A percentile compares a stretch with the other conserved stretches of the same genome.
These are phyloP conservation scores for Xylaria nigripes DNA, from an alignment of 495 filamentous ascomycete genomes.

Conservation along the genomic window DNA sequence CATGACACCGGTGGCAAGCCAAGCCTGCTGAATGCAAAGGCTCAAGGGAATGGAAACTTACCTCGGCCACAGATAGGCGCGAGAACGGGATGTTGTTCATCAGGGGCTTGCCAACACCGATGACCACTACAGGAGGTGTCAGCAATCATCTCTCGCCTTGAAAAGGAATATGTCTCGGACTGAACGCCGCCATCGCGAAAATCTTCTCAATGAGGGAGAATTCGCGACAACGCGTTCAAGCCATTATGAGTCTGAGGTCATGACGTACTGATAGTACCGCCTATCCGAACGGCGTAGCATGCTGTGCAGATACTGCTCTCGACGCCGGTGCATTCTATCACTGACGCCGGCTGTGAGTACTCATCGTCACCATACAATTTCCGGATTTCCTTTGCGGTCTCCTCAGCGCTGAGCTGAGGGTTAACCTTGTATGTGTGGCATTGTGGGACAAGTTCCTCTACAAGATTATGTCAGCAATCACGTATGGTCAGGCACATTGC, in stretches of 20 bases:
- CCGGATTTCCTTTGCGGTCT: slow-evolving; percentile 46
- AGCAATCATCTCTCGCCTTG: background rate
- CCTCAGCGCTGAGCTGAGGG: slow-evolving; percentile 34
- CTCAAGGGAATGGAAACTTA: slow-evolving; percentile 7
- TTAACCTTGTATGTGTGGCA: slow-evolving; percentile 48
- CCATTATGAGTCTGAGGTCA: background rate
- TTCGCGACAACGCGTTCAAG: background rate
- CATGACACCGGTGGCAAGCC: background rate
- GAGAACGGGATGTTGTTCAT: slow-evolving; percentile 62
- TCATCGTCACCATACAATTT: slow-evolving; percentile 41
- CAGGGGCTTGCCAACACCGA: slow-evolving; percentile 52
- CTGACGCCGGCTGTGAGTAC: slow-evolving; percentile 46
- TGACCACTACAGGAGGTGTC: slow-evolving; percentile 35
- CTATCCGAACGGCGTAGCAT: slow-evolving; percentile 46
- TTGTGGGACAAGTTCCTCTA: slow-evolving; percentile 43
- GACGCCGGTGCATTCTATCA: slow-evolving; percentile 58
- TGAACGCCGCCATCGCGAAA: background rate
- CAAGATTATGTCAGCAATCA: background rate
- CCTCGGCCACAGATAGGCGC: slow-evolving; percentile 53
- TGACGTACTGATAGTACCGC: slow-evolving; percentile 42
- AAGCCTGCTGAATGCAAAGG: background rate
- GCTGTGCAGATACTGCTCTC: slow-evolving; percentile 53
- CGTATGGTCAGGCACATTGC: background rate
- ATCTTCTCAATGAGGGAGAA: background rate
- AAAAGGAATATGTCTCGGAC: slow-evolving; percentile 2